A percentile compares a stretch with the other conserved stretches of the same genome.
Evolutionary conservation across 306 rosid genomes (phyloP).

Genomic region (Medicago lupulina): DNA sequence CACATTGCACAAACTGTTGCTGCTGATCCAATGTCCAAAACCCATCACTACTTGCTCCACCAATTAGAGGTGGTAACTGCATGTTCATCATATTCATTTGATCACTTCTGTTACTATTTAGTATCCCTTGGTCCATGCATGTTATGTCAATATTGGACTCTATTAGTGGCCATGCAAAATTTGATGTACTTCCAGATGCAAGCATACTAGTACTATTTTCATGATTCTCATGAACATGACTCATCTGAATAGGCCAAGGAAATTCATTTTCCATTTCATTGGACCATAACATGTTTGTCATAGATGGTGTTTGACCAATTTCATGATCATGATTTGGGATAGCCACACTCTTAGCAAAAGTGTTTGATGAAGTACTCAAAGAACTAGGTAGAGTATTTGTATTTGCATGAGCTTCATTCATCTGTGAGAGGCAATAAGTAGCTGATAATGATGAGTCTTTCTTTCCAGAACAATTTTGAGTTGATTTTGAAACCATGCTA

Average conservation of each 20-base stretch:
- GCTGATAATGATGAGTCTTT: slow-evolving; percentile 32
- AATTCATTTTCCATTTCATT: slow-evolving; percentile 44
- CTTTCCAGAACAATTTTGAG: slow-evolving; percentile 29
- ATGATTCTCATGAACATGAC: slow-evolving; percentile 36
- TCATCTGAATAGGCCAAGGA: slow-evolving; percentile 47
- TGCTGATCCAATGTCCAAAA: slow-evolving; percentile 50
- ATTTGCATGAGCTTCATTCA: background rate
- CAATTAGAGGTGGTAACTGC: slow-evolving; percentile 42
- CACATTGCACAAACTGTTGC: slow-evolving; percentile 47
- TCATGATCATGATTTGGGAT: slow-evolving; percentile 38
- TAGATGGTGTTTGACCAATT: slow-evolving; percentile 39
- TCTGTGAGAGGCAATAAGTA: slow-evolving; percentile 10
- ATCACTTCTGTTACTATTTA: slow-evolving; percentile 37
- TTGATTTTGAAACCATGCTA: slow-evolving; percentile 36
- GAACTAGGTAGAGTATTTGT: slow-evolving; percentile 7
- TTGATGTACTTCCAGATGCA: slow-evolving; percentile 19
- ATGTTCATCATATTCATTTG: slow-evolving; percentile 39
- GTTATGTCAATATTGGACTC: slow-evolving; percentile 40
- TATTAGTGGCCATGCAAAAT: slow-evolving; percentile 39
- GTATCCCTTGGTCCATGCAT: slow-evolving; percentile 37
- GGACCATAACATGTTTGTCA: slow-evolving; percentile 46
- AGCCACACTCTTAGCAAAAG: slow-evolving; percentile 34
- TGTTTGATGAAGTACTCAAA: slow-evolving; percentile 32
- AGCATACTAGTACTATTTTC: slow-evolving; percentile 33
- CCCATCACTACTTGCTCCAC: slow-evolving; percentile 33